Percentiles rank a stretch among this genome's conserved stretches.
These are phyloP conservation scores for Neofusicoccum kwambonambiense DNA, from an alignment of 2,329 filamentous ascomycete genomes.

Conservation along the genomic window DNA sequence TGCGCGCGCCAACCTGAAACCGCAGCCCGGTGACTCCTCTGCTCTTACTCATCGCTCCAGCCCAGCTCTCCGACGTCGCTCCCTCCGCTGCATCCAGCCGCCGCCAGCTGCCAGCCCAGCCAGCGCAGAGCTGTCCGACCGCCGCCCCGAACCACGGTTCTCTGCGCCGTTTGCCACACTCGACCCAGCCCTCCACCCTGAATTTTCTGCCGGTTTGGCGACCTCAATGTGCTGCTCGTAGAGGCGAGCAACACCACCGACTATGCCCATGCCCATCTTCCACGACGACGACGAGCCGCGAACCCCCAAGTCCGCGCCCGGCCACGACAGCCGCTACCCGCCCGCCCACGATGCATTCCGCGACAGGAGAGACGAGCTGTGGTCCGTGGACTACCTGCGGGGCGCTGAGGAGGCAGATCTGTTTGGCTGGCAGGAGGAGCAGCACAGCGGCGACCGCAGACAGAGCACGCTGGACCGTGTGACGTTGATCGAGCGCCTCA, in stretches of 20 bases:
- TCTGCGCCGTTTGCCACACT: neutral
- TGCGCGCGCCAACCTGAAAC: neutral
- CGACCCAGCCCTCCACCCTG: too few relatives aligned
- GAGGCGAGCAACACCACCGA: neutral
- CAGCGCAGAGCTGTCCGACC: neutral
- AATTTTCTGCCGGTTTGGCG: neutral
- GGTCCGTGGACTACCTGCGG: neutral
- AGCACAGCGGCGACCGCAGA: neutral
- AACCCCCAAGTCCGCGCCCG: neutral
- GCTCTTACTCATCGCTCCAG: slow-evolving; percentile 7
- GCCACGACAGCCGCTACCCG: neutral
- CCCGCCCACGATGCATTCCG: neutral
- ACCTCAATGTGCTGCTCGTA: slow-evolving; percentile 13
- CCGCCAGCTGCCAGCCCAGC: neutral
- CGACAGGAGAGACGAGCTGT: neutral
- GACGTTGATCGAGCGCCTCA: slow-evolving; percentile 80
- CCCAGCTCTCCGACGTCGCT: slow-evolving; percentile 4
- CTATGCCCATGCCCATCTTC: slow-evolving; percentile 37
- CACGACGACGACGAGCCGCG: slow-evolving; percentile 23
- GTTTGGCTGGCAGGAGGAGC: slow-evolving; percentile 5
- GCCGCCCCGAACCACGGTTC: neutral
- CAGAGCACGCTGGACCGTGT: slow-evolving; percentile 56
- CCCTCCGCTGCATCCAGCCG: neutral
- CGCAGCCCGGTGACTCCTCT: neutral
- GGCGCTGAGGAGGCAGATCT: neutral